Conservation (phyloP, 169 alveolate species). For the Plasmodium coatneyi region DNA sequence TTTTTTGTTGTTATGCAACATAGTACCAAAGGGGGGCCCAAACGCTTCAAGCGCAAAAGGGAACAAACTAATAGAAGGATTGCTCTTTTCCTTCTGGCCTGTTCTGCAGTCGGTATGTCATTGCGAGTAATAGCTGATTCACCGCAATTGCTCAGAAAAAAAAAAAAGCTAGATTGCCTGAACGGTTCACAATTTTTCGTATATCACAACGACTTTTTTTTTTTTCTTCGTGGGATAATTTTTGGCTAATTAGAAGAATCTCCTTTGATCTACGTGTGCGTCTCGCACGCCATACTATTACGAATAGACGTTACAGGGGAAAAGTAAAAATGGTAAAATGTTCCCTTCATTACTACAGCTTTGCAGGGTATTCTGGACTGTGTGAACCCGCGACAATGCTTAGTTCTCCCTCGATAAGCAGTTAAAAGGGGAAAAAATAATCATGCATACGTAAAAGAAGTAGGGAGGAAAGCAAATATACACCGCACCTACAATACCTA, state of each 20-base stretch:
- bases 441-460: neutral
- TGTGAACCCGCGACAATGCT: neutral
- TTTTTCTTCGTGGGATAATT: neutral
- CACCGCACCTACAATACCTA: neutral
- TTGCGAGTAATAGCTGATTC: neutral
- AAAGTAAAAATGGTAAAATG: neutral
- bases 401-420: neutral
- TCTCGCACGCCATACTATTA: neutral
- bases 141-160: neutral
- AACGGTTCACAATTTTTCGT: conserved; percentile 6
- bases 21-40: neutral
- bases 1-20: conserved; percentile 15
- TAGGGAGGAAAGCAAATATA: neutral
- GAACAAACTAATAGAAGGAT: neutral
- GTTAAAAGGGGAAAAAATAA: neutral
- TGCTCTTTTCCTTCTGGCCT: neutral
- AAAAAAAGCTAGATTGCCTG: neutral
- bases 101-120: neutral
- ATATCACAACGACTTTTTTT: neutral
- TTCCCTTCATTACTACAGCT: neutral
- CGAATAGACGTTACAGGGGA: neutral
- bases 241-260: neutral
- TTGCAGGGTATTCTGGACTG: neutral
- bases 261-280: neutral
- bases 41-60: neutral